Evolutionary conservation across 768 basidiomycete genomes (phyloP).

Genomic region (Cystobasidium ongulense): DNA sequence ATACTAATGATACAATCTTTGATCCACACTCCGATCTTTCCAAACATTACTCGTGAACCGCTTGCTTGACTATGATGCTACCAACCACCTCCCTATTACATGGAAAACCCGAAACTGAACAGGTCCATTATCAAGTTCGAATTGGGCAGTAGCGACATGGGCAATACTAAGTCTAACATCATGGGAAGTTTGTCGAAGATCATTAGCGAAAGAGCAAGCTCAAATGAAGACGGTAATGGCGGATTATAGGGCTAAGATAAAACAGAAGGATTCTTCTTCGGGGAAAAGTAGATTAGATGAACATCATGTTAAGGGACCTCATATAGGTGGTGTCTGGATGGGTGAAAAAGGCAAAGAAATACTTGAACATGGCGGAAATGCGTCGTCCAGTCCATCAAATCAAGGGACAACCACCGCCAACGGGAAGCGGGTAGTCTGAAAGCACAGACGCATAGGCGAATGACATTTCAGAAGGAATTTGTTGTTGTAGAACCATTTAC

Average conservation of each 20-base stretch:
- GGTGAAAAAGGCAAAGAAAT: slow-evolving; percentile 24
- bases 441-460: no score
- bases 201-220: slow-evolving; percentile 1
- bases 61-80: neutral
- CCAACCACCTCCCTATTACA: neutral
- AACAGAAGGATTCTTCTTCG: neutral
- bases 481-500: no score
- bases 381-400: no score
- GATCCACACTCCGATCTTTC: no score
- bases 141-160: slow-evolving; percentile 30
- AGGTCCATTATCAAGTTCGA: slow-evolving; percentile 27
- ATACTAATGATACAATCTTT: no score
- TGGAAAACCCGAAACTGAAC: neutral
- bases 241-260: slow-evolving; percentile 18
- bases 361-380: neutral
- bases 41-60: no score
- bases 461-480: no score
- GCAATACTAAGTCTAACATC: slow-evolving; percentile 17
- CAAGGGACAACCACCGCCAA: no score
- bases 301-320: neutral
- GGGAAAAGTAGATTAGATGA: neutral
- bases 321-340: slow-evolving; percentile 22
- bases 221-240: slow-evolving; percentile 24
- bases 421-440: no score
- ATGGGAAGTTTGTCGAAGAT: slow-evolving; percentile 25